Base-by-base conservation (phyloP, 164 flowering plant species). In the Saururus chinensis region DNA sequence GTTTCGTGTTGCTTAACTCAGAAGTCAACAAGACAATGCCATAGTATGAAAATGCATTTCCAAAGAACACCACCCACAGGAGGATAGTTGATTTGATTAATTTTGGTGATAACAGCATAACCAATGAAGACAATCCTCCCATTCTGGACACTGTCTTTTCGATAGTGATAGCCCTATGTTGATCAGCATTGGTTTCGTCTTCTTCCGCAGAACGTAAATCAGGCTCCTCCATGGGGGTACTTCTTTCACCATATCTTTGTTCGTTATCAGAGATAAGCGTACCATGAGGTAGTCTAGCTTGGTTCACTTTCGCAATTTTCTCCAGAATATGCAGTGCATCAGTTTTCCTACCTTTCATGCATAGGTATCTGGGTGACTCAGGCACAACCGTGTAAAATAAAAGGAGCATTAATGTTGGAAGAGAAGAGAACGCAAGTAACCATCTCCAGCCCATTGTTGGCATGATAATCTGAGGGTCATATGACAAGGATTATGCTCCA, bases 401-500 rank as follows among this genome's bases (percentile, higher is more conserved):
- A 52, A 86, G 92, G 61, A 90, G 83, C 53, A 82, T 53, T 0
- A 76, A 77, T 20, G 96, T 78, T 22, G 98, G 97, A 8, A 90
- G 49, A 64, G 92, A 71, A 57, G 97, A 89, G 26, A 92, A 25
- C 40, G 77, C 96, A 68, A 89, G 92, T 61, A 92, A 68, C 97
- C 97, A 92, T 71, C 98, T 87, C 98, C 98, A 89, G 40, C 96
- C 95, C 68, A 88, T 65, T 60, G 58, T 82, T 51, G 98, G 98
- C 98, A 92, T 86, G 66, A 88, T 65, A 57, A 78, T 56, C 98
- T 92, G 80, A 76, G 76, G 60, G 6, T 30, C 37, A 30, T 30
- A 30, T 30, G 37, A 30, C 37, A 30, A 6, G 37, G 37, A 30
- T 30, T 30, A 30, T 30, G 2, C 37, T 30, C 37, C 37, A 30